A percentile compares a stretch with the other conserved stretches of the same genome.
These are phyloP conservation scores for Mortierella polycephala DNA, from an alignment of 371 early-diverging fungal species.

Conservation along the genomic window DNA sequence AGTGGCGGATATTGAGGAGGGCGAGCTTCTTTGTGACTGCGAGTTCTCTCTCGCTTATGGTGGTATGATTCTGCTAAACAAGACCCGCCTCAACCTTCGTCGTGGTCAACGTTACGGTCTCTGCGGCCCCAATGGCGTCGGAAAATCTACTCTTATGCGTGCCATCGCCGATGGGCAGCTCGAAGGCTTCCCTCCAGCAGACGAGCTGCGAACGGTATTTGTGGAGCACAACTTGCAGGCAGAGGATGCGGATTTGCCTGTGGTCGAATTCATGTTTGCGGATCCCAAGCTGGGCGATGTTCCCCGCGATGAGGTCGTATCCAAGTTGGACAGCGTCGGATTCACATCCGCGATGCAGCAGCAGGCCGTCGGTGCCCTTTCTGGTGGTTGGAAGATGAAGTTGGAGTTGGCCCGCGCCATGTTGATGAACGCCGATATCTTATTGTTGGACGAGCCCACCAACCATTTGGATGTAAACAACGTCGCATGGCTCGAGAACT, in stretches of 20 bases:
- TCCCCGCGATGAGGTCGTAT: conserved; percentile 36
- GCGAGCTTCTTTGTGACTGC: conserved; percentile 84
- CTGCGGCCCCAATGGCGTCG: conserved; percentile 90
- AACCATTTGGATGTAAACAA: conserved; percentile 91
- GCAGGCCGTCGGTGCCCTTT: conserved; percentile 41
- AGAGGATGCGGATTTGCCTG: conserved; percentile 72
- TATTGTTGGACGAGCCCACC: conserved; percentile 92
- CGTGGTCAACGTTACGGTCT: conserved; percentile 88
- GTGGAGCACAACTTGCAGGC: conserved; percentile 87
- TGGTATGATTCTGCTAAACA: conserved; percentile 84
- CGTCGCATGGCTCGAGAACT: conserved; percentile 88
- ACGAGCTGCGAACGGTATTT: conserved; percentile 77
- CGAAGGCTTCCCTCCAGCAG: conserved; percentile 84
- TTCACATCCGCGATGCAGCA: conserved; percentile 40
- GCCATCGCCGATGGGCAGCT: conserved; percentile 84
- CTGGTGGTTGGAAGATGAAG: conserved; percentile 93
- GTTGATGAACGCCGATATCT: conserved; percentile 85
- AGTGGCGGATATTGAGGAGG: conserved; percentile 75
- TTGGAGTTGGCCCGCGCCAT: conserved; percentile 88
- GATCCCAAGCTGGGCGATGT: conserved; percentile 37
- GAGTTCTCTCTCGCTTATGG: conserved; percentile 88
- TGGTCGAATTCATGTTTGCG: conserved; percentile 48
- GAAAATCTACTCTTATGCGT: conserved; percentile 92
- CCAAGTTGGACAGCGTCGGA: conserved; percentile 30
- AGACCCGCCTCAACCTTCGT: conserved; percentile 80